These are phyloP conservation scores for Noccaea bulbosa DNA, from an alignment of 345 rosid species.

Conservation along the genomic window DNA sequence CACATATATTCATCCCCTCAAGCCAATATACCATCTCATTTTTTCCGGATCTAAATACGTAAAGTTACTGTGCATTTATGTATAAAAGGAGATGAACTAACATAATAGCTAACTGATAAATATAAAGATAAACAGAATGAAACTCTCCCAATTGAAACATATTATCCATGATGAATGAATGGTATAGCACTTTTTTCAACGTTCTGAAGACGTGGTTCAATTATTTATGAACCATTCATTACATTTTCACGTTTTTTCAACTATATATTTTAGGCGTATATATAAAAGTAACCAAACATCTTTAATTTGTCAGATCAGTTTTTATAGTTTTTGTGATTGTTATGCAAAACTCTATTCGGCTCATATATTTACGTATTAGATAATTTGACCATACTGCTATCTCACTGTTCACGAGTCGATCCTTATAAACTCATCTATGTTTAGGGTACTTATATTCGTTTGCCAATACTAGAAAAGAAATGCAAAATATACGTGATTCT, in stretches of 20 bases:
- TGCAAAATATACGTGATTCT: neutral
- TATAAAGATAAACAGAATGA: constrained; percentile 9
- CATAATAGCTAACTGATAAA: neutral
- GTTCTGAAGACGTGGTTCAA: no score
- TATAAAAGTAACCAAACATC: no score
- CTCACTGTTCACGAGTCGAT: no score
- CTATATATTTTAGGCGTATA: no score
- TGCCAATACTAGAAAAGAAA: constrained; percentile 16
- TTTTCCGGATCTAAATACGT: constrained; percentile 22
- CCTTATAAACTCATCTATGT: neutral
- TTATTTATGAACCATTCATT: no score
- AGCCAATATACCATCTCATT: constrained; percentile 29
- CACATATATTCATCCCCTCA: constrained; percentile 35
- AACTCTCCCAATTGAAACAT: neutral
- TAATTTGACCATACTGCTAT: no score
- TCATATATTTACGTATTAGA: no score
- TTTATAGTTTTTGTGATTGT: no score
- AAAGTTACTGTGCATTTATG: constrained; percentile 23
- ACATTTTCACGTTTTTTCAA: no score
- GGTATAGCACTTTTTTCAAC: no score
- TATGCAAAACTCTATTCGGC: no score
- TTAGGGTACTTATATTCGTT: neutral
- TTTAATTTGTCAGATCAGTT: no score
- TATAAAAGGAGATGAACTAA: neutral
- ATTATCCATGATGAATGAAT: neutral